phyloP scores from a whole-genome alignment of 2,329 filamentous ascomycete species.

The Ciborinia camelliae region DNA sequence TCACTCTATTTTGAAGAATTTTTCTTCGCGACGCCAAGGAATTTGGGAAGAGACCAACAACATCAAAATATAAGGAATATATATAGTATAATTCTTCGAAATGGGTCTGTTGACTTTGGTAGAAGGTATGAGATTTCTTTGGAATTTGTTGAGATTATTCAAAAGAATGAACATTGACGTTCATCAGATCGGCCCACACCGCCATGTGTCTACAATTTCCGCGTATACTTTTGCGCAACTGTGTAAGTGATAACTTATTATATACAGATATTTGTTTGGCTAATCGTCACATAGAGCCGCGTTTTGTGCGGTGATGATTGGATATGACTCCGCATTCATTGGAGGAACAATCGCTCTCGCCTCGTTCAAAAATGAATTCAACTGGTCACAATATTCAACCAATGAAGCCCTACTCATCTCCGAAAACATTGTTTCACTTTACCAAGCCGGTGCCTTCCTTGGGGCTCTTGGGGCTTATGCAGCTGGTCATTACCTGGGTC shows the following conservation, averaged over 20 bases:
- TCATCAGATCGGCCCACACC: slow-evolving; percentile 31
- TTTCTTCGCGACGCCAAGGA: slow-evolving; percentile 9
- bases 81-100: slow-evolving; percentile 1
- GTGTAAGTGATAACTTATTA: slow-evolving; percentile 22
- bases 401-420: slow-evolving; percentile 21
- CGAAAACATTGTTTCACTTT: slow-evolving; percentile 33
- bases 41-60: background rate
- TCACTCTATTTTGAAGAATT: slow-evolving; percentile 4
- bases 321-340: slow-evolving; percentile 33
- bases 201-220: slow-evolving; percentile 29
- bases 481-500: slow-evolving; percentile 14
- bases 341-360: slow-evolving; percentile 30
- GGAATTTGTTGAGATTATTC: slow-evolving; percentile 39
- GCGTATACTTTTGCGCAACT: slow-evolving; percentile 28
- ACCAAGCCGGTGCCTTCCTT: slow-evolving; percentile 32
- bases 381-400: slow-evolving; percentile 28
- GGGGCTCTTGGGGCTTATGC: slow-evolving; percentile 22
- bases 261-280: background rate
- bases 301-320: slow-evolving; percentile 51
- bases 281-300: slow-evolving; percentile 41
- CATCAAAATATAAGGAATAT: background rate
- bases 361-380: slow-evolving; percentile 29
- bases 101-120: slow-evolving; percentile 47
- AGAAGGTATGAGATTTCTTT: slow-evolving; percentile 47
- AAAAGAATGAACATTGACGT: slow-evolving; percentile 31